Base-by-base conservation (phyloP, 2,329 filamentous ascomycete genomes). In the Chaetomiaceae sp. region DNA sequence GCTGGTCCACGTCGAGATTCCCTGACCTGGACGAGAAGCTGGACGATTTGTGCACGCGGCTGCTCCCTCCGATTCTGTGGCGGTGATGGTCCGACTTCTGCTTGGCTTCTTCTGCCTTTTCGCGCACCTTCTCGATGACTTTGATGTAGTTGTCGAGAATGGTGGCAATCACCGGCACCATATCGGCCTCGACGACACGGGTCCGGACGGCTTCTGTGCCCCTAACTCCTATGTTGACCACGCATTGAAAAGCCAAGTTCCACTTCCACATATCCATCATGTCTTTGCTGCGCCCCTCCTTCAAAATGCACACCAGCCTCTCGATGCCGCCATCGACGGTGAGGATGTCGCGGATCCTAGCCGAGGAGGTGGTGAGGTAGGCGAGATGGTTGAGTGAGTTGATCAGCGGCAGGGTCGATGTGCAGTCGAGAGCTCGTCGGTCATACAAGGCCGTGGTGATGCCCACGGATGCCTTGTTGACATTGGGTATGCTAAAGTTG, bases 211-310 rank as follows among this genome's bases (percentile, higher is more conserved):
- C 83, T 70, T 98, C 93, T 11, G 93, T 96, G 50, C 93, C 93
- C 57, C 93, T 81, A 50, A 98, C 91, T 47, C 93, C 93, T 62
- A 98, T 97, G 67, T 98, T 98, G 64, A 98, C 93, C 55, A 97
- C 90, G 66, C 93, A 98, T 68, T 97, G 93, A 67, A 98, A 98
- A 43, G 93, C 93, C 53, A 98, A 77, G 63, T 96, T 98, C 93
- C 93, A 98, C 70, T 97, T 97, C 93, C 93, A 98, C 87, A 95
- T 95, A 66, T 96, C 91, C 91, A 97, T 96, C 83, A 96, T 85
- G 65, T 98, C 91, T 68, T 90, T 94, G 70, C 88, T 96, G 63
- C 93, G 79, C 53, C 93, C 93, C 68, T 95, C 88, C 69, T 98
- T 98, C 66, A 98, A 79, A 62, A 98, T 96, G 77, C 89, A 96